phyloP scores from a whole-genome alignment of 2,329 filamentous ascomycete genomes.

The Blumeria hordei region DNA sequence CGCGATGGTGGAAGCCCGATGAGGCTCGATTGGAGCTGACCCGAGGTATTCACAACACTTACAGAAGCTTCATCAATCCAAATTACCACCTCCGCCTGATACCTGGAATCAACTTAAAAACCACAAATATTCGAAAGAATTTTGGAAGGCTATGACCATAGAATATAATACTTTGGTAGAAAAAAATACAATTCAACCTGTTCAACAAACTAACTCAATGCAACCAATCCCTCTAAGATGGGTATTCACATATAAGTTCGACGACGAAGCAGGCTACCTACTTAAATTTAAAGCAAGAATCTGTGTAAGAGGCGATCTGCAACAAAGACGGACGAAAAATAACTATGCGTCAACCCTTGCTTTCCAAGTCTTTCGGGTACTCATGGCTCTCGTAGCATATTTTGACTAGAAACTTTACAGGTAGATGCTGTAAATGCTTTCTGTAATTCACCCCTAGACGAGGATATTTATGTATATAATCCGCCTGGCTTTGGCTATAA shows the following conservation, averaged over 20 bases:
- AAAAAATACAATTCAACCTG: not conserved
- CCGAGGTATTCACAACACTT: too few relatives aligned
- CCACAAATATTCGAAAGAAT: not conserved
- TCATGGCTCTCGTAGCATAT: not conserved
- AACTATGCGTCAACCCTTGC: not conserved
- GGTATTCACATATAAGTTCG: not conserved
- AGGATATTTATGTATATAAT: not conserved
- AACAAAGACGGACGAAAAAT: not conserved
- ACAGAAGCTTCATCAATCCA: not conserved
- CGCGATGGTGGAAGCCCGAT: too few relatives aligned
- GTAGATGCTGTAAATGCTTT: not conserved
- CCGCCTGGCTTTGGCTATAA: not conserved
- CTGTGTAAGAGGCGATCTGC: not conserved
- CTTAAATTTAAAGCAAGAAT: not conserved
- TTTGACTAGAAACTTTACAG: not conserved
- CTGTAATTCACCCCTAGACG: not conserved
- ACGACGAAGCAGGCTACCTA: not conserved
- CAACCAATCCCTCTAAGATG: not conserved
- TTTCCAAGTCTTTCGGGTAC: not conserved
- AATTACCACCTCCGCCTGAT: not conserved
- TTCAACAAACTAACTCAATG: not conserved
- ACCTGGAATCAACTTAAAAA: not conserved
- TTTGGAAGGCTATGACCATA: not conserved
- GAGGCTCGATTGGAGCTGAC: too few relatives aligned
- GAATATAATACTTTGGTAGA: not conserved